Evolutionary conservation across 73 alveolate species (phyloP).

Genomic region (Stentor roeselii): DNA sequence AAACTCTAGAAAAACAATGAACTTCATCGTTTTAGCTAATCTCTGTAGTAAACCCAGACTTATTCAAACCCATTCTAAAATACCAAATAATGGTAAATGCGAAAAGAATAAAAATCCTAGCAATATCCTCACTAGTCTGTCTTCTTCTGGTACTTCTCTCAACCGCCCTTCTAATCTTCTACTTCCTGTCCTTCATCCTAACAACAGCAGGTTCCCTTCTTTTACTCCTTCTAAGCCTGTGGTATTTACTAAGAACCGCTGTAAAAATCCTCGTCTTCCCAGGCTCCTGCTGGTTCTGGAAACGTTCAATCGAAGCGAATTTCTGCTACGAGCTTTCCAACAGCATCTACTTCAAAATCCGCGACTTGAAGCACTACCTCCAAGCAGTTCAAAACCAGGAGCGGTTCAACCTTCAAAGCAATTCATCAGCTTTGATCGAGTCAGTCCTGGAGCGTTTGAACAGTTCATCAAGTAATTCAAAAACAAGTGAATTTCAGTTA

Average conservation of each 20-base stretch:
- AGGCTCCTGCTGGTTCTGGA: slow-evolving; percentile 16
- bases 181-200: not conserved
- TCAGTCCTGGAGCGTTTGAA: not conserved
- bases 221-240: not conserved
- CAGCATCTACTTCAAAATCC: not conserved
- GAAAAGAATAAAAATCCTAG: too few species aligned
- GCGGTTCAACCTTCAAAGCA: not conserved
- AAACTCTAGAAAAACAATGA: too few species aligned
- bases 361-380: too few species aligned
- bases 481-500: not conserved
- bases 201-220: not conserved
- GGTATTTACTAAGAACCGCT: slow-evolving; percentile 11
- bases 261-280: slow-evolving; percentile 29
- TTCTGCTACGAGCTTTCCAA: slow-evolving; percentile 3
- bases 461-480: not conserved
- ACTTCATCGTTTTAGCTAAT: too few species aligned
- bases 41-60: too few species aligned
- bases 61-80: too few species aligned
- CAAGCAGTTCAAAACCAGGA: too few species aligned
- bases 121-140: too few species aligned
- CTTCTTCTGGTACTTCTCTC: too few species aligned
- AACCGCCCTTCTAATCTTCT: too few species aligned
- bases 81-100: too few species aligned
- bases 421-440: not conserved
- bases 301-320: slow-evolving; percentile 7